A percentile compares a stretch with the other conserved stretches of the same genome.
phyloP scores from a whole-genome alignment of 129 eudicot genomes.

The Artemisia tridentata region DNA sequence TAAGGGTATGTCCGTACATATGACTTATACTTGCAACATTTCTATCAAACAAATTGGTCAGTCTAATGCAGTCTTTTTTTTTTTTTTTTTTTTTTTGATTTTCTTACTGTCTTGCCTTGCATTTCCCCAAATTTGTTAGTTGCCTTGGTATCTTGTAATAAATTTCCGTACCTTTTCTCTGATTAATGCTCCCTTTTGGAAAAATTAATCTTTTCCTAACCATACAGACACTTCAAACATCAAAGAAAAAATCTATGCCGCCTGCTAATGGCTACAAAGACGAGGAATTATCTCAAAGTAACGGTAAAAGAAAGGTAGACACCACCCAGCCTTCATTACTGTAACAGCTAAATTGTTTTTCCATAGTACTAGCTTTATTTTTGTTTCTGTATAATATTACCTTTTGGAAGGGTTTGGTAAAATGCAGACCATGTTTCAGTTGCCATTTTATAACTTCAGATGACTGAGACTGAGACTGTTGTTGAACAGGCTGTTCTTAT shows the following conservation, averaged over 20 bases:
- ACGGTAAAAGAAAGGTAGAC: constrained; percentile 47
- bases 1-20: background rate
- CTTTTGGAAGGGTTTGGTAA: constrained; percentile 4
- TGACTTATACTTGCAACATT: background rate
- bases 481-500: constrained; percentile 52
- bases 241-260: constrained; percentile 42
- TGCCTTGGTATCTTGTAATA: too few relatives aligned
- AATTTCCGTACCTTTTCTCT: background rate
- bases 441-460: constrained; percentile 16
- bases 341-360: background rate
- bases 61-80: background rate
- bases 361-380: too few relatives aligned
- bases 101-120: too few relatives aligned
- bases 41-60: background rate
- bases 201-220: background rate
- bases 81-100: background rate
- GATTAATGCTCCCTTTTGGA: background rate
- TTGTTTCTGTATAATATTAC: background rate
- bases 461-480: constrained; percentile 18
- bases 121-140: too few relatives aligned
- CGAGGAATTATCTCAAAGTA: constrained; percentile 32
- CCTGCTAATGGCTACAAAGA: constrained; percentile 34
- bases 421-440: constrained; percentile 10
- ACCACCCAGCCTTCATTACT: background rate
- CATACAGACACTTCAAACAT: constrained; percentile 41